Conservation (phyloP, 1,284 basidiomycete species). For the Ustilago nuda region DNA sequence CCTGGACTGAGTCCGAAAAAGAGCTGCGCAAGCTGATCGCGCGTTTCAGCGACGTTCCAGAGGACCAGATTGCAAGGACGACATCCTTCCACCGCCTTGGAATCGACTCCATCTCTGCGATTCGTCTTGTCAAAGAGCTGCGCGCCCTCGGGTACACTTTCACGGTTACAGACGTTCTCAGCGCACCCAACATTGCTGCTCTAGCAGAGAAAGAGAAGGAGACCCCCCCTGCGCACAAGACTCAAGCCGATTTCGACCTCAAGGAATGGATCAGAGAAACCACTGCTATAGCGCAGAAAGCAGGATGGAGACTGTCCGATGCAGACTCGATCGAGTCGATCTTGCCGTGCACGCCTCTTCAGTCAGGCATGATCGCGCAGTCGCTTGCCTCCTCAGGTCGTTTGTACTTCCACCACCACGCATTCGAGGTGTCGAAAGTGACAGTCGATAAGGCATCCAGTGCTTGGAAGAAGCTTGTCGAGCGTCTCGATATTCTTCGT, state of each 20-base stretch:
- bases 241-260: neutral
- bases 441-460: conserved; percentile 10
- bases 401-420: conserved; percentile 60
- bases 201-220: conserved; percentile 40
- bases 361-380: conserved; percentile 65
- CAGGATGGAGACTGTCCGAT: conserved; percentile 20
- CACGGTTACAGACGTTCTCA: conserved; percentile 54
- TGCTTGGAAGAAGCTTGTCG: conserved; percentile 50
- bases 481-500: conserved; percentile 56
- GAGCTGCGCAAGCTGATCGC: conserved; percentile 39
- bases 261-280: conserved; percentile 16
- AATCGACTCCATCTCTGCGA: conserved; percentile 65
- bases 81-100: conserved; percentile 64
- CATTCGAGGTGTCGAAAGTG: conserved; percentile 20
- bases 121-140: conserved; percentile 52
- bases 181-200: conserved; percentile 43
- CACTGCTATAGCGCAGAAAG: conserved; percentile 12
- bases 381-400: conserved; percentile 48
- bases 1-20: conserved; percentile 39
- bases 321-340: conserved; percentile 39
- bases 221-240: neutral
- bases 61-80: conserved; percentile 36
- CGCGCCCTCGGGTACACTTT: conserved; percentile 23
- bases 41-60: conserved; percentile 27
- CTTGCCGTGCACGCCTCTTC: conserved; percentile 66